phyloP scores from a whole-genome alignment of 1,284 basidiomycete species.

The Ganoderma sp. region DNA sequence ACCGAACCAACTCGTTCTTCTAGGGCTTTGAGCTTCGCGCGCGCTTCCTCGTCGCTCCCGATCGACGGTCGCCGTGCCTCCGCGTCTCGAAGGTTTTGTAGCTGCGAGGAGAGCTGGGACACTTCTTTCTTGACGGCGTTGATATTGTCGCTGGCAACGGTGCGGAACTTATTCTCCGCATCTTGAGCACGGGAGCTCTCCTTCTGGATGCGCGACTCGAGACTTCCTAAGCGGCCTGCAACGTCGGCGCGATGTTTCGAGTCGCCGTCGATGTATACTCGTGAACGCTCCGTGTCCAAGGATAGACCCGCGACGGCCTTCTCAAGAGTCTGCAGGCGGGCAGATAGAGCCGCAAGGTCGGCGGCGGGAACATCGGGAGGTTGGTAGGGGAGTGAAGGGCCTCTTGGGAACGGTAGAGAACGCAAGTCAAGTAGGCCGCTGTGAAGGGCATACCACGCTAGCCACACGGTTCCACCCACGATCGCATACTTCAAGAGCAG shows the following conservation, averaged over 20 bases:
- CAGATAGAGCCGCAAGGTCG: constrained; percentile 72
- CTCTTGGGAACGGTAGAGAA: constrained; percentile 35
- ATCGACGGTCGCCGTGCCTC: constrained; percentile 37
- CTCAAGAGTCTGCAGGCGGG: constrained; percentile 72
- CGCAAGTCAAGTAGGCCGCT: constrained; percentile 48
- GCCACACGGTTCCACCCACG: constrained; percentile 49
- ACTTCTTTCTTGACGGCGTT: constrained; percentile 61
- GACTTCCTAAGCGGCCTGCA: constrained; percentile 52
- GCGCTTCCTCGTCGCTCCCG: constrained; percentile 59
- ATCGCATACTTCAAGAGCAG: constrained; percentile 53
- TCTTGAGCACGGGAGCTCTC: constrained; percentile 60
- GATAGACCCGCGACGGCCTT: constrained; percentile 62
- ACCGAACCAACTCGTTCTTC: constrained; percentile 68
- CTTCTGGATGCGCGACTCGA: constrained; percentile 64
- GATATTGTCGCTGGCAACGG: constrained; percentile 53
- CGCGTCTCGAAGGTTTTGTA: constrained; percentile 45
- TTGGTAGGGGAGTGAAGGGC: constrained; percentile 43
- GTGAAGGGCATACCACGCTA: constrained; percentile 48
- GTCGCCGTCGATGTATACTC: constrained; percentile 57
- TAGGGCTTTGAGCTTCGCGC: constrained; percentile 56
- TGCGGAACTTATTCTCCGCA: constrained; percentile 56
- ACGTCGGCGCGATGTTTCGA: constrained; percentile 56
- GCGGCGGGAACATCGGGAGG: constrained; percentile 66
- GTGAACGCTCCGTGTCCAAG: constrained; percentile 56
- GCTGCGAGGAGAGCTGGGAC: constrained; percentile 55